A percentile compares a stretch with the other conserved stretches of the same genome.
phyloP scores from a whole-genome alignment of 2,329 filamentous ascomycete genomes.

The Karstenula rhodostoma region DNA sequence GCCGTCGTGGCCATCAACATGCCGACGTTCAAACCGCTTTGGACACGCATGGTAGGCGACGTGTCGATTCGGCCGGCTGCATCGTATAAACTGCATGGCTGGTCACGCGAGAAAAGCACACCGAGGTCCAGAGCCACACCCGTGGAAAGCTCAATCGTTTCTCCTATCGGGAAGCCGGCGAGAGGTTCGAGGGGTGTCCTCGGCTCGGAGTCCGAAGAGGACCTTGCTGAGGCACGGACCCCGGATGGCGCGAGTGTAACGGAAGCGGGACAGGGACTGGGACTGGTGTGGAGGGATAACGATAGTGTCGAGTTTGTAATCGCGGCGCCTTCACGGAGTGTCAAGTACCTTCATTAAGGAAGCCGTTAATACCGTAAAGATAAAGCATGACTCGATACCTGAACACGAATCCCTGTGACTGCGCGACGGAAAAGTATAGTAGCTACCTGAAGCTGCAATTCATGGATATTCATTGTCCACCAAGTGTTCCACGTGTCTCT shows the following conservation, averaged over 20 bases:
- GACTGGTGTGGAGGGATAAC: not conserved
- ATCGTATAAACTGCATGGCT: not conserved
- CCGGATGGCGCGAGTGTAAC: not conserved
- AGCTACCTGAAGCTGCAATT: too few relatives aligned
- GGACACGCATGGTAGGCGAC: not conserved
- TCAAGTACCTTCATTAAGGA: not conserved
- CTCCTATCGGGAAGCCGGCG: not conserved
- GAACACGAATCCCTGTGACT: too few relatives aligned
- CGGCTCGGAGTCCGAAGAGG: constrained; percentile 8
- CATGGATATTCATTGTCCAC: not conserved
- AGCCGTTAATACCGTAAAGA: not conserved
- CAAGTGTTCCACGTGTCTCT: not conserved
- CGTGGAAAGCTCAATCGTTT: not conserved
- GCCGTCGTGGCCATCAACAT: constrained; percentile 4
- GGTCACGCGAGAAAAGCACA: constrained; percentile 1
- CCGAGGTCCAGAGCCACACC: not conserved
- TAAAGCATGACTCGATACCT: not conserved
- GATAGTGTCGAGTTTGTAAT: not conserved
- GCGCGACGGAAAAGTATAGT: too few relatives aligned
- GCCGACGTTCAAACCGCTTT: constrained; percentile 6
- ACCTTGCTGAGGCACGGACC: constrained; percentile 1
- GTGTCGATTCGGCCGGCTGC: not conserved
- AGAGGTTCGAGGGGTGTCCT: not conserved
- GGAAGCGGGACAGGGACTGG: not conserved
- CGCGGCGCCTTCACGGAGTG: not conserved